Evolutionary conservation across 1,139 yeast species (phyloP), one percentile per base, ranked within the genome.

Genomic region (Pichia sp.): DNA sequence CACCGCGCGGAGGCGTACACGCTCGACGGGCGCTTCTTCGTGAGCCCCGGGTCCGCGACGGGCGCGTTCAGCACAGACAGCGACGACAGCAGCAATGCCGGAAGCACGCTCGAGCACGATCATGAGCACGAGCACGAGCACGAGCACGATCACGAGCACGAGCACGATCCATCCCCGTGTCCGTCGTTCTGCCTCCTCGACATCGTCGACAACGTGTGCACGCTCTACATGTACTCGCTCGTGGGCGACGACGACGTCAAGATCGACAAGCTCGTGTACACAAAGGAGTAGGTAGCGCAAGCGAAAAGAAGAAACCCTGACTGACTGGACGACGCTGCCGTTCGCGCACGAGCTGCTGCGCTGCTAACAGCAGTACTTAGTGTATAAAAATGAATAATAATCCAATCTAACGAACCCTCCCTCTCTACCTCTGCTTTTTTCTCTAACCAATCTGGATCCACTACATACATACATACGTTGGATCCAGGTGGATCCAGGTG

Each of bases 21-120:
- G 10, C 67, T 89, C 46, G 97, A 88, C 51, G 95, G 94, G 23
- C 86, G 85, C 63, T 86, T 89, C 61, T 91, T 91, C 56, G 72
- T 91, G 21, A 89, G 86, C 59, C 98, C 98, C 0, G 98, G 98
- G 0, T 83, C 95, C 57, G 95, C 94, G 34, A 88, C 97, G 0
- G 98, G 98, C 12, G 96, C 96, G 0, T 77, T 19, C 15, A 34
- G 97, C 1, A 83, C 95, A 57, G 95, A 94, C 36, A n/a, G n/a
- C n/a, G n/a, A n/a, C n/a, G n/a, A n/a, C n/a, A n/a, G n/a, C n/a
- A n/a, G n/a, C n/a, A n/a, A n/a, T n/a, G n/a, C n/a, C n/a, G n/a
- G n/a, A n/a, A n/a, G n/a, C n/a, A n/a, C n/a, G n/a, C n/a, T n/a
- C n/a, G n/a, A n/a, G n/a, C n/a, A n/a, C n/a, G n/a, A n/a, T n/a